Percentiles rank a stretch among this genome's conserved stretches.
phyloP scores from a whole-genome alignment of 768 basidiomycete species.

The Dioszegia crocea region DNA sequence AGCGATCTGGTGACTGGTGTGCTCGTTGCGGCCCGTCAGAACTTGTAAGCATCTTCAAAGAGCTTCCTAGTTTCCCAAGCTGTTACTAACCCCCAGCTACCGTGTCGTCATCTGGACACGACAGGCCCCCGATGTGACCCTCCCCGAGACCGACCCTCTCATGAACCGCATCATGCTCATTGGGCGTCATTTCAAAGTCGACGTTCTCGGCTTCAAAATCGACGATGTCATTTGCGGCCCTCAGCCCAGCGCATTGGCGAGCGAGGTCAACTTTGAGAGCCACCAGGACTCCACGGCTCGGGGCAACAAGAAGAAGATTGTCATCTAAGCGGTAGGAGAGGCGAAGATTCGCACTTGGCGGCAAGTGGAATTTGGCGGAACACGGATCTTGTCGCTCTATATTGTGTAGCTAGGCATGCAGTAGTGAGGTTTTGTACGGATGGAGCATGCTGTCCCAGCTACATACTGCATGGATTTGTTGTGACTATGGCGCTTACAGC shows the following conservation, averaged over 20 bases:
- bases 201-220: conserved; percentile 75
- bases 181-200: conserved; percentile 85
- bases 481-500: neutral
- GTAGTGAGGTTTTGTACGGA: too few relatives aligned
- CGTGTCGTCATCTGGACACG: conserved; percentile 98
- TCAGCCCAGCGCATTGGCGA: conserved; percentile 54
- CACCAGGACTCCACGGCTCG: conserved; percentile 59
- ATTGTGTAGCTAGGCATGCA: too few relatives aligned
- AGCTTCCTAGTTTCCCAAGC: too few relatives aligned
- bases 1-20: conserved; percentile 74
- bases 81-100: conserved; percentile 66
- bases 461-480: neutral
- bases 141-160: conserved; percentile 54
- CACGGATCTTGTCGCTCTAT: too few relatives aligned
- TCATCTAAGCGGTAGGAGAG: neutral
- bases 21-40: conserved; percentile 84
- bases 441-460: too few relatives aligned
- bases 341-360: too few relatives aligned
- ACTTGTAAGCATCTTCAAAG: conserved; percentile 36
- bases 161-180: conserved; percentile 77
- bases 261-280: conserved; percentile 89
- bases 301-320: conserved; percentile 25
- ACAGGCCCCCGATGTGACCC: conserved; percentile 58
- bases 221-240: conserved; percentile 68
- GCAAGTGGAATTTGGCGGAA: neutral